Percentiles rank a stretch among this genome's conserved stretches.
Conservation (phyloP, 1,284 basidiomycete species). For the Puccinia hordei region DNA sequence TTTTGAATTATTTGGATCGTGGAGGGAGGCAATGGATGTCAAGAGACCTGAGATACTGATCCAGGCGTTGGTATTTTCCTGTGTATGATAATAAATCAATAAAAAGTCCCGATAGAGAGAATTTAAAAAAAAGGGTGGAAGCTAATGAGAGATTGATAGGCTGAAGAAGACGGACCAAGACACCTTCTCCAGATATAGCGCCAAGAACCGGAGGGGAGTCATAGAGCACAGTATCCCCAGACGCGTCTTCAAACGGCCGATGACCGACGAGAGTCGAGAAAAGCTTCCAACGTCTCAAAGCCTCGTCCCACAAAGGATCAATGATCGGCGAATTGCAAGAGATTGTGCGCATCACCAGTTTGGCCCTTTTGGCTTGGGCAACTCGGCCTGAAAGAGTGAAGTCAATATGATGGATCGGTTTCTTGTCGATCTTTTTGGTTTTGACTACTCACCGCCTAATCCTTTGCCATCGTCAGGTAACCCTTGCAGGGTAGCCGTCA, state of each 20-base stretch:
- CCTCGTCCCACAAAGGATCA: conserved; percentile 48
- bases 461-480: conserved; percentile 50
- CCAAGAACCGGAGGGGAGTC: conserved; percentile 13
- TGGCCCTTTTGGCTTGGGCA: conserved; percentile 49
- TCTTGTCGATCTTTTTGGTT: not conserved
- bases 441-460: conserved; percentile 36
- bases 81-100: not conserved
- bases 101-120: not conserved
- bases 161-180: conserved; percentile 41
- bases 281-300: conserved; percentile 44
- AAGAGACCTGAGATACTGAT: conserved; percentile 49
- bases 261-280: conserved; percentile 42
- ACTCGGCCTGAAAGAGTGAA: conserved; percentile 32
- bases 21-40: conserved; percentile 42
- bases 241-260: conserved; percentile 43
- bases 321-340: conserved; percentile 33
- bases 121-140: not conserved
- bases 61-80: conserved; percentile 51
- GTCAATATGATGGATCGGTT: not conserved
- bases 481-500: conserved; percentile 41
- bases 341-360: conserved; percentile 45
- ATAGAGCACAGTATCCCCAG: conserved; percentile 30
- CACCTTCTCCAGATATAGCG: conserved; percentile 45
- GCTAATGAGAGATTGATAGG: not conserved
- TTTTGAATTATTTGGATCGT: conserved; percentile 20